Conservation (phyloP, 1,284 basidiomycete genomes). For the Cryptococcus neoformans region DNA sequence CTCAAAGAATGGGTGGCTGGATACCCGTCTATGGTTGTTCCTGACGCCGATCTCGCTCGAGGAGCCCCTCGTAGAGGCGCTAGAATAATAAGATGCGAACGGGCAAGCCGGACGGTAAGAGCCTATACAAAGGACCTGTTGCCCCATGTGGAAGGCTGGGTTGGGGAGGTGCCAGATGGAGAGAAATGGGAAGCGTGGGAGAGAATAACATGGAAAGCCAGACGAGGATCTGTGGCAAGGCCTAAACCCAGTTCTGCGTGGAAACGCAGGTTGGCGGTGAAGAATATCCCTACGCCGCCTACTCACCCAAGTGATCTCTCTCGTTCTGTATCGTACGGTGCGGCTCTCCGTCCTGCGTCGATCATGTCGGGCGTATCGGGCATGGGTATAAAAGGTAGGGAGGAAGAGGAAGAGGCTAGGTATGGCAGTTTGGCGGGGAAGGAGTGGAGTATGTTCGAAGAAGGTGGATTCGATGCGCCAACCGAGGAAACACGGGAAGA, state of each 20-base stretch:
- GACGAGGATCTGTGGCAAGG: constrained; percentile 25
- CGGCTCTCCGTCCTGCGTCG: background rate
- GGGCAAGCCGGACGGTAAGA: constrained; percentile 70
- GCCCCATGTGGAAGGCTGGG: constrained; percentile 68
- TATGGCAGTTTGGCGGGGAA: constrained; percentile 76
- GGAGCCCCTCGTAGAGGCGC: constrained; percentile 65
- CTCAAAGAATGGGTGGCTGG: constrained; percentile 76
- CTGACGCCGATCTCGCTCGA: constrained; percentile 41
- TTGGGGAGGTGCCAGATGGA: constrained; percentile 36
- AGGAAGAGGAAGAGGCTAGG: constrained; percentile 57
- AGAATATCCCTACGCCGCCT: constrained; percentile 31
- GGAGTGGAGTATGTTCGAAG: constrained; percentile 84
- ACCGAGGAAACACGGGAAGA: constrained; percentile 17
- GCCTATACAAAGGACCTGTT: constrained; percentile 79
- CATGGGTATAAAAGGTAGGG: constrained; percentile 10
- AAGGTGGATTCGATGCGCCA: constrained; percentile 65
- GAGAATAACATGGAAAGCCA: constrained; percentile 25
- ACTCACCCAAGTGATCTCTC: constrained; percentile 1
- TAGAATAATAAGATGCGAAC: constrained; percentile 65
- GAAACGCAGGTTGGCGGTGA: constrained; percentile 34
- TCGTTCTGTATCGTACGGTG: background rate
- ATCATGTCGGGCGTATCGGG: background rate
- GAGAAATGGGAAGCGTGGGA: constrained; percentile 38
- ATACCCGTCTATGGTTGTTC: constrained; percentile 63
- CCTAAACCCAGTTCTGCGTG: constrained; percentile 38